Evolutionary conservation across 1,284 basidiomycete species (phyloP).

Genomic region (Vanrija humicola): DNA sequence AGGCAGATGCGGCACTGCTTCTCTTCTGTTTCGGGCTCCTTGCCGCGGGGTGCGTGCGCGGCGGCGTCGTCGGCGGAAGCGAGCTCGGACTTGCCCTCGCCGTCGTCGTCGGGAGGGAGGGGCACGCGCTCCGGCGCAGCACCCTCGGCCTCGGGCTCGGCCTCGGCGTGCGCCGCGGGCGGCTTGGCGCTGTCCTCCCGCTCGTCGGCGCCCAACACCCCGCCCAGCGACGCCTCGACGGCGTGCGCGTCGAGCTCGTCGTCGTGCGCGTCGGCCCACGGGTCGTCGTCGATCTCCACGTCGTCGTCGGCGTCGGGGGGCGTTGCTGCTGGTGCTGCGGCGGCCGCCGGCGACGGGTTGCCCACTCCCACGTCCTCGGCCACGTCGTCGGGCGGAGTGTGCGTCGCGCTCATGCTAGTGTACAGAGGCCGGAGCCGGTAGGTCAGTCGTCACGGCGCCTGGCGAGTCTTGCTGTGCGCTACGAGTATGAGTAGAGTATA

Average conservation of each 20-base stretch:
- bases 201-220: background rate
- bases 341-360: no score
- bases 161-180: background rate
- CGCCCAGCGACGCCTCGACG: background rate
- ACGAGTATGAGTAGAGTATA: background rate
- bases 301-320: background rate
- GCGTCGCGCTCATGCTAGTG: background rate
- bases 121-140: background rate
- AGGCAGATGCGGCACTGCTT: slow-evolving; percentile 47
- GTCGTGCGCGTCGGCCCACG: background rate
- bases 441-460: background rate
- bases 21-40: slow-evolving; percentile 19
- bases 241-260: slow-evolving; percentile 9
- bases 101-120: background rate
- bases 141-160: background rate
- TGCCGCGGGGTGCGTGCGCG: background rate
- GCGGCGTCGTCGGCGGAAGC: background rate
- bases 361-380: no score
- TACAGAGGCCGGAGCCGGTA: background rate
- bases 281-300: background rate
- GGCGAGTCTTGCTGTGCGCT: no score
- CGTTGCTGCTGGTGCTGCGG: background rate
- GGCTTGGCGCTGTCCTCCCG: background rate
- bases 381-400: no score
- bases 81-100: background rate